Conservation (phyloP, 768 basidiomycete species). For the Suillus hirtellus region DNA sequence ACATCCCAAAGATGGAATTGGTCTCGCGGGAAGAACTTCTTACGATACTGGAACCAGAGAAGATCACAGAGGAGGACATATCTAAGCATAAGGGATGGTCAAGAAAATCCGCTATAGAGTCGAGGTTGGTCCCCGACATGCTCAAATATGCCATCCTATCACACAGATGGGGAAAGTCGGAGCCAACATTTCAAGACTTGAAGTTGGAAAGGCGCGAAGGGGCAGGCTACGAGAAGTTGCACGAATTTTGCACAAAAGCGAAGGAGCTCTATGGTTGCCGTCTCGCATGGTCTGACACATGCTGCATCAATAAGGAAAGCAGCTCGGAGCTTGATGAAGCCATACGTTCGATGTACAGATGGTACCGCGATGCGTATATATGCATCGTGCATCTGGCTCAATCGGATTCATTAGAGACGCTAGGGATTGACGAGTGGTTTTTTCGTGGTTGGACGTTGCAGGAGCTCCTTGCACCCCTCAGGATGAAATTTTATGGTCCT, state of each 20-base stretch:
- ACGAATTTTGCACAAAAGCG: conserved; percentile 6
- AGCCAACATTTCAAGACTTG: conserved; percentile 12
- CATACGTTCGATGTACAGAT: conserved; percentile 21
- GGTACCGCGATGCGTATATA: conserved; percentile 19
- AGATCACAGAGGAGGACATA: conserved; percentile 5
- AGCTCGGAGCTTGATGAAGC: conserved; percentile 21
- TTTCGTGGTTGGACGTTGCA: conserved; percentile 17
- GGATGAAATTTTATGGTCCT: conserved; percentile 16
- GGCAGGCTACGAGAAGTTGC: conserved; percentile 6
- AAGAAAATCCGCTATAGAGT: conserved; percentile 4
- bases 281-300: conserved; percentile 17
- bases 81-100: neutral
- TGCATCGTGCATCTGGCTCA: conserved; percentile 16
- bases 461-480: conserved; percentile 17
- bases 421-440: conserved; percentile 17
- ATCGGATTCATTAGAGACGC: neutral
- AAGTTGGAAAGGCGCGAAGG: neutral
- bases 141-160: conserved; percentile 13
- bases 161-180: conserved; percentile 11
- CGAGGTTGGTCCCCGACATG: neutral
- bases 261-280: conserved; percentile 3
- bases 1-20: conserved; percentile 12
- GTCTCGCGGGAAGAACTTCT: conserved; percentile 7
- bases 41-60: conserved; percentile 11
- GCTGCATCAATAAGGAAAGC: conserved; percentile 18